Evolutionary conservation across 2,329 filamentous ascomycete genomes (phyloP), one percentile per base, ranked within the genome.

Genomic region (Dactylellina sp.): DNA sequence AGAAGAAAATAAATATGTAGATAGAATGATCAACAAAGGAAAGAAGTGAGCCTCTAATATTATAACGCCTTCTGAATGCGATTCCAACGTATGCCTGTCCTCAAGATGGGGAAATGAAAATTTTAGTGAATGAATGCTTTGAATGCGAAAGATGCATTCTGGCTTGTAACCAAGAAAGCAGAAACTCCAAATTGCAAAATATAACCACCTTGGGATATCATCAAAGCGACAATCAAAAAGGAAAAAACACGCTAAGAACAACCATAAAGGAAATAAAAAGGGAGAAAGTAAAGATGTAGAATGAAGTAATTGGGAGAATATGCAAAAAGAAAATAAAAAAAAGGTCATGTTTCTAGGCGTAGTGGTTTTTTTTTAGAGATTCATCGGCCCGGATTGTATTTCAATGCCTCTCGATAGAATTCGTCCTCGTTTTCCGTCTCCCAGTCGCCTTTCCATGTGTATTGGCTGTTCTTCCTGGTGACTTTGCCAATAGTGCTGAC

Each of bases 401-500:
- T 72, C 0, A 72, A 53, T 5, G 68, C 68, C 46, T 72, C 68
- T 2, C 68, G 60, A 32, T 72, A 72, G 37, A 72, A 72, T 25
- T 72, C 68, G 7, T 72, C 68, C 16, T 72, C 68, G 37, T 72
- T 59, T 44, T 72, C 68, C 12, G 68, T 72, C 35, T 72, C 68
- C 68, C 68, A 72, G n/a, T 72, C 68, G 18, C 68, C 68, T 39
- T 64, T 64, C 68, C 68, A 72, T 12, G 68, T 65, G 47, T 53
- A 72, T 22, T 65, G 68, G 32, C 68, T 72, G 47, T 72, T 72
- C 42, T 72, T 72, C 7, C 68, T 32, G 4, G 68, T 72, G 25
- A 72, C 68, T 57, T 72, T 72, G 44, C 68, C 68, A 20, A 72
- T 72, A 9, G 68, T 72, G 60, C 68, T 72, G 9, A 72, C 68